A percentile compares a stretch with the other conserved stretches of the same genome.
Evolutionary conservation across 2,329 filamentous ascomycete genomes (phyloP).

Genomic region (Aulographum hederae): DNA sequence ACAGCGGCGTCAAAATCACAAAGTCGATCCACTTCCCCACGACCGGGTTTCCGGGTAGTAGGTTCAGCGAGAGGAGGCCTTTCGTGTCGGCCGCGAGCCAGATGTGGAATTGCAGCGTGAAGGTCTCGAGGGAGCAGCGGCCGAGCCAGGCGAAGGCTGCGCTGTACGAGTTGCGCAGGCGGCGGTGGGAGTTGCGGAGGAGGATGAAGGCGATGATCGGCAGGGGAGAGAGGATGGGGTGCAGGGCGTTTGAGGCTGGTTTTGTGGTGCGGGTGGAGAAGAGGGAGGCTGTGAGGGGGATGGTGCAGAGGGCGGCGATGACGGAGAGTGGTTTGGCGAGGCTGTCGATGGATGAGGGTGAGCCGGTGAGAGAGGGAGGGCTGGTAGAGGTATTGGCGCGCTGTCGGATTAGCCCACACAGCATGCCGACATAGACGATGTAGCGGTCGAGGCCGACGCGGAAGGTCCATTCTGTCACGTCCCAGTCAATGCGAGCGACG

Average conservation of each 20-base stretch:
- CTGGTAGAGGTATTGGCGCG: slow-evolving; percentile 3
- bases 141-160: slow-evolving; percentile 35
- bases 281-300: no score
- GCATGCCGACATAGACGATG: slow-evolving; percentile 38
- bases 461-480: slow-evolving; percentile 30
- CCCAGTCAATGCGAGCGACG: slow-evolving; percentile 30
- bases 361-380: not conserved
- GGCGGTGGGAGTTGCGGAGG: slow-evolving; percentile 29
- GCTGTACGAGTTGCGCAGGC: slow-evolving; percentile 26
- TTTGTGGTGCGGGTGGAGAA: not conserved
- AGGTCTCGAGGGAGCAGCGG: slow-evolving; percentile 38
- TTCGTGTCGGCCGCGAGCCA: slow-evolving; percentile 41
- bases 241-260: slow-evolving; percentile 8
- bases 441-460: slow-evolving; percentile 34
- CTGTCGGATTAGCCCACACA: slow-evolving; percentile 28
- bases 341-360: slow-evolving; percentile 6
- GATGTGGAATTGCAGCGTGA: slow-evolving; percentile 41
- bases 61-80: slow-evolving; percentile 25
- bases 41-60: slow-evolving; percentile 11
- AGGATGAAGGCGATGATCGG: slow-evolving; percentile 34
- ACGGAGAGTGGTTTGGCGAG: slow-evolving; percentile 9
- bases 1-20: slow-evolving; percentile 20
- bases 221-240: slow-evolving; percentile 35
- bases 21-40: slow-evolving; percentile 18
- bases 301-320: slow-evolving; percentile 4